phyloP scores from a whole-genome alignment of 768 basidiomycete genomes.

The Gautieria morchelliformis region DNA sequence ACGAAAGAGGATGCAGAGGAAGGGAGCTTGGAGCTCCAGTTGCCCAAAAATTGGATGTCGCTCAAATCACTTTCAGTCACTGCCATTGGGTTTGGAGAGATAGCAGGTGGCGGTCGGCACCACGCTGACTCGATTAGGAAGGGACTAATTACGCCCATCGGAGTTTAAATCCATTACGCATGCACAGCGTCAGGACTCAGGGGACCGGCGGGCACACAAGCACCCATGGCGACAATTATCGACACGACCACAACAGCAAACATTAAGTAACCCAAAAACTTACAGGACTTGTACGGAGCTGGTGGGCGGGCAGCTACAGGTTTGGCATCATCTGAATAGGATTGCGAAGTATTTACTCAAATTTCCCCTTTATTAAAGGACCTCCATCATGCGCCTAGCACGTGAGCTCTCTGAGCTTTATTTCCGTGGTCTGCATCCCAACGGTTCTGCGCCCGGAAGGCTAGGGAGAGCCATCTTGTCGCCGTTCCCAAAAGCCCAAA shows the following conservation, averaged over 20 bases:
- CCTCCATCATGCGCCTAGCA: neutral
- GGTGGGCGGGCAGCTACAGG: neutral
- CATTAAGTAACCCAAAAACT: neutral
- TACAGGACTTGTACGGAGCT: neutral
- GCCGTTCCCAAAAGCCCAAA: neutral
- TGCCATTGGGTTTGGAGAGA: neutral
- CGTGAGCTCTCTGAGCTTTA: neutral
- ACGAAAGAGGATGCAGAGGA: neutral
- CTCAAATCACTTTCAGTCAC: neutral
- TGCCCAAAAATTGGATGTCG: constrained; percentile 6
- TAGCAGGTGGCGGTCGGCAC: neutral
- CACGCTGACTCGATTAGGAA: neutral
- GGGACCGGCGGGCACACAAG: neutral
- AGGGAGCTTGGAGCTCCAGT: constrained; percentile 1
- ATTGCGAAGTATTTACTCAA: neutral
- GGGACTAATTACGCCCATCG: constrained; percentile 6
- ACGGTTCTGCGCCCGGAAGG: neutral
- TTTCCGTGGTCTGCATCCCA: neutral
- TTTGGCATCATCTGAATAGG: neutral
- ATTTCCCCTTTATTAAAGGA: neutral
- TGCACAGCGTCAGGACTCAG: too few species aligned
- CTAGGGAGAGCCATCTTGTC: neutral
- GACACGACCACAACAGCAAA: neutral
- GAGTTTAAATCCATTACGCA: neutral
- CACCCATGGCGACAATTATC: neutral